Conservation (phyloP, 2,329 filamentous ascomycete species). For the Stromatinia cepivora region DNA sequence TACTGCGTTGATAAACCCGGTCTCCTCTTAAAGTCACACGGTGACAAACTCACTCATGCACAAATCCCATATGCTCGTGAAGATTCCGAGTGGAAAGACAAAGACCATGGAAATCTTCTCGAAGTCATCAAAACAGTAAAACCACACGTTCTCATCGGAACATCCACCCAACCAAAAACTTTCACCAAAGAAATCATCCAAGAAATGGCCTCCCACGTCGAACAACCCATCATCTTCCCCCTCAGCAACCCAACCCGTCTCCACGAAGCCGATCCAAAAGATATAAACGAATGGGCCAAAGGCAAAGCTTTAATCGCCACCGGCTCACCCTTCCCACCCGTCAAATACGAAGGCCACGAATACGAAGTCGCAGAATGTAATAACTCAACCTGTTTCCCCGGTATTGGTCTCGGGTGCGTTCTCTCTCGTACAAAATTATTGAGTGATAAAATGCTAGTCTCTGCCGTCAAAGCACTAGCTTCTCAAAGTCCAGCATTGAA, state of each 20-base stretch:
- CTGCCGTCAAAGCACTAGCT: slow-evolving; percentile 73
- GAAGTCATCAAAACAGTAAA: slow-evolving; percentile 69
- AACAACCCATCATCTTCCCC: slow-evolving; percentile 76
- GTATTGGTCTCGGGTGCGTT: slow-evolving; percentile 78
- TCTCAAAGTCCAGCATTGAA: slow-evolving; percentile 67
- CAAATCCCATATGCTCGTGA: slow-evolving; percentile 68
- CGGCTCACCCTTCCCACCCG: slow-evolving; percentile 77
- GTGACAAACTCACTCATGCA: slow-evolving; percentile 61
- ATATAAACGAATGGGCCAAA: slow-evolving; percentile 76
- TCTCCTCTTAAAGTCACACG: slow-evolving; percentile 64
- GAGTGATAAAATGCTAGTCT: slow-evolving; percentile 78
- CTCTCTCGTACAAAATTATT: slow-evolving; percentile 66
- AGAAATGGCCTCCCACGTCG: slow-evolving; percentile 73
- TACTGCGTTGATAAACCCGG: slow-evolving; percentile 83
- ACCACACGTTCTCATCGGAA: slow-evolving; percentile 81
- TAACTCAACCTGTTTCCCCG: slow-evolving; percentile 82
- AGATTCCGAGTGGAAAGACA: slow-evolving; percentile 61
- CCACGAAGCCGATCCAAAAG: slow-evolving; percentile 76
- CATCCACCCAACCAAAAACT: slow-evolving; percentile 72
- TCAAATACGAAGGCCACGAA: slow-evolving; percentile 56
- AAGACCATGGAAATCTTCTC: slow-evolving; percentile 58
- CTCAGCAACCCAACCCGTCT: slow-evolving; percentile 83
- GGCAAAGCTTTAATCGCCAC: slow-evolving; percentile 79
- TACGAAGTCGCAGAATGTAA: slow-evolving; percentile 75
- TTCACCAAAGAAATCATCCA: slow-evolving; percentile 73